phyloP scores from a whole-genome alignment of 805 yeast genomes.

The Danielozyma ontarioensis region DNA sequence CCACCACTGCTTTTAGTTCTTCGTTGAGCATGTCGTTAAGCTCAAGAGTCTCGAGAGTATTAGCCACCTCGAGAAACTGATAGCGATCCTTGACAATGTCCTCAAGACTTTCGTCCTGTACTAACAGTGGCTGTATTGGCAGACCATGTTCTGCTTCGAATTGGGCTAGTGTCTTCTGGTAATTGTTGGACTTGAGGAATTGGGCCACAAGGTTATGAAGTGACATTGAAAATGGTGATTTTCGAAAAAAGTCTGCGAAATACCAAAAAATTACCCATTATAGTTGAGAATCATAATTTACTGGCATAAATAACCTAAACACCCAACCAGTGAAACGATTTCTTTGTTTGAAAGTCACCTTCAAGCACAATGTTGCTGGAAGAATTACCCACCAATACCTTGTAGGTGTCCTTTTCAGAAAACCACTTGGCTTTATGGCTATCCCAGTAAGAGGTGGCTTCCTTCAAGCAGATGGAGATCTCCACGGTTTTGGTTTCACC shows the following conservation, averaged over 20 bases:
- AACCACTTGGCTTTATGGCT: constrained; percentile 46
- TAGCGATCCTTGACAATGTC: constrained; percentile 36
- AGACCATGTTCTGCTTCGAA: constrained; percentile 45
- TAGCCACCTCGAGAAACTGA: constrained; percentile 15
- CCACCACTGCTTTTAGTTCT: constrained; percentile 7
- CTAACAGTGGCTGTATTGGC: constrained; percentile 15
- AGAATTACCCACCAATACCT: constrained; percentile 41
- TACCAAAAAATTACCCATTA: too few relatives aligned
- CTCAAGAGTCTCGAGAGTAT: constrained; percentile 2
- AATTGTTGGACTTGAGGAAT: constrained; percentile 49
- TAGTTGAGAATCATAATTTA: too few relatives aligned
- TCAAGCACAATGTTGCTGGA: constrained; percentile 21
- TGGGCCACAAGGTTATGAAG: constrained; percentile 47
- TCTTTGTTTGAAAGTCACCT: constrained; percentile 14
- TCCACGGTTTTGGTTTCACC: constrained; percentile 37
- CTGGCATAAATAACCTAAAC: not conserved
- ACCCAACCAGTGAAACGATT: constrained; percentile 1
- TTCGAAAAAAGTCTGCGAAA: too few relatives aligned
- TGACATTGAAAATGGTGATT: constrained; percentile 13
- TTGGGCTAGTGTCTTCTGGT: constrained; percentile 38
- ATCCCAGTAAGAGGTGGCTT: constrained; percentile 53
- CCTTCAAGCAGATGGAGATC: constrained; percentile 39
- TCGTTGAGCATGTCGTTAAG: constrained; percentile 3
- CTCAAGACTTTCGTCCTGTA: constrained; percentile 32
- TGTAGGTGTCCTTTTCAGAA: constrained; percentile 46